phyloP scores from a whole-genome alignment of 441 rosid genomes.

The Adansonia grandidieri region DNA sequence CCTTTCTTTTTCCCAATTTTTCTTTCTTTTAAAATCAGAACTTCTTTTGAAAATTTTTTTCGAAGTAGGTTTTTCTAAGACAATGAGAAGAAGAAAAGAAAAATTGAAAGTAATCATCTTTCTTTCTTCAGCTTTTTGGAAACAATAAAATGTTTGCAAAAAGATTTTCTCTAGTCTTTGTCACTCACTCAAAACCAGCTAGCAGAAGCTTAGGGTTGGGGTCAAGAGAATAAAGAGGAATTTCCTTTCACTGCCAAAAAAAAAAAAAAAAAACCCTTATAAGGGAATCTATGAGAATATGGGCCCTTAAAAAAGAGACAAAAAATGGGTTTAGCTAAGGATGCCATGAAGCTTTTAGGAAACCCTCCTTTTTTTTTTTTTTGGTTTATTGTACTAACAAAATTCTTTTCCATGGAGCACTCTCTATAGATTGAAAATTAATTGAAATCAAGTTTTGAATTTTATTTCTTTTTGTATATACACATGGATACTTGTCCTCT shows the following conservation, averaged over 20 bases:
- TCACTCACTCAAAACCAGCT: neutral
- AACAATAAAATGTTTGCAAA: neutral
- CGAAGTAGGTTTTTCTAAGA: neutral
- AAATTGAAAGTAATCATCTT: neutral
- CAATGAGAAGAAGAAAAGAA: neutral
- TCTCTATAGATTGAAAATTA: neutral
- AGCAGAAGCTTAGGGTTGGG: neutral
- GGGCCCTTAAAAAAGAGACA: constrained; percentile 3
- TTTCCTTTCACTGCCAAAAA: neutral
- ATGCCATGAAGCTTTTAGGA: neutral
- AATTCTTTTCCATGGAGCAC: neutral
- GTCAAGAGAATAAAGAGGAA: neutral
- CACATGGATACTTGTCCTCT: no score
- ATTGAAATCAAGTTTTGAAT: neutral
- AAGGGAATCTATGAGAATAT: neutral
- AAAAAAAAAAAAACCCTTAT: no score
- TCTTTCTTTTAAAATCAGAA: neutral
- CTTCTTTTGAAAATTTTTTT: neutral
- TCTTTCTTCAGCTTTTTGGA: neutral
- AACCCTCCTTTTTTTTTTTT: neutral
- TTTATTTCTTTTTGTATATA: no score
- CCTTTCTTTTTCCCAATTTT: neutral
- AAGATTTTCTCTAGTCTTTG: neutral
- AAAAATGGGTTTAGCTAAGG: neutral
- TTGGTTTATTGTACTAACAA: neutral